phyloP scores from a whole-genome alignment of 257 asterid genomes.

The Scutellaria baicalensis region DNA sequence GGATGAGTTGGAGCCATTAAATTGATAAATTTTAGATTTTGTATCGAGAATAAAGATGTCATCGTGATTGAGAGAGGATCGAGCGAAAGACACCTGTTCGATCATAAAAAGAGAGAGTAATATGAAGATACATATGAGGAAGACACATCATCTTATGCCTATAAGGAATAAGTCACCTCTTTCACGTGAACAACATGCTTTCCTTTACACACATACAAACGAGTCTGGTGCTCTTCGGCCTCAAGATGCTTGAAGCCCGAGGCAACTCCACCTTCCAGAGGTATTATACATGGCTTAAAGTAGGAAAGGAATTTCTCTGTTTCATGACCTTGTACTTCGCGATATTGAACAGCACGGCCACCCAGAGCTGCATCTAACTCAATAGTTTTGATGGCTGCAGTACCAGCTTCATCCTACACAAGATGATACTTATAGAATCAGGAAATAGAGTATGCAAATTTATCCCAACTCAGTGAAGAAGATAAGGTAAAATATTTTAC shows the following conservation, averaged over 20 bases:
- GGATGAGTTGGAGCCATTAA: slow-evolving; percentile 92
- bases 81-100: slow-evolving; percentile 81
- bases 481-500: slow-evolving; percentile 25
- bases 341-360: slow-evolving; percentile 97
- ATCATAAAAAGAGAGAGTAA: slow-evolving; percentile 17
- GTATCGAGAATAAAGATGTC: slow-evolving; percentile 97
- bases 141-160: slow-evolving; percentile 1
- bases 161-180: slow-evolving; percentile 59
- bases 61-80: slow-evolving; percentile 95
- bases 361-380: slow-evolving; percentile 96
- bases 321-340: slow-evolving; percentile 96
- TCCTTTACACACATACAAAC: slow-evolving; percentile 85
- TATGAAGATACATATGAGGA: not conserved
- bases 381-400: slow-evolving; percentile 84
- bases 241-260: slow-evolving; percentile 83
- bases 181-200: slow-evolving; percentile 92
- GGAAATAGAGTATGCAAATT: not conserved
- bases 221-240: slow-evolving; percentile 71
- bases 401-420: slow-evolving; percentile 82
- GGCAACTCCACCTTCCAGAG: slow-evolving; percentile 94
- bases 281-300: slow-evolving; percentile 95
- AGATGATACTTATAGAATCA: slow-evolving; percentile 14
- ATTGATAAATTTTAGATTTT: slow-evolving; percentile 80
- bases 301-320: slow-evolving; percentile 96
- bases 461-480: not conserved